Evolutionary conservation across 2,329 filamentous ascomycete genomes (phyloP).

Genomic region (Botryotinia calthae): DNA sequence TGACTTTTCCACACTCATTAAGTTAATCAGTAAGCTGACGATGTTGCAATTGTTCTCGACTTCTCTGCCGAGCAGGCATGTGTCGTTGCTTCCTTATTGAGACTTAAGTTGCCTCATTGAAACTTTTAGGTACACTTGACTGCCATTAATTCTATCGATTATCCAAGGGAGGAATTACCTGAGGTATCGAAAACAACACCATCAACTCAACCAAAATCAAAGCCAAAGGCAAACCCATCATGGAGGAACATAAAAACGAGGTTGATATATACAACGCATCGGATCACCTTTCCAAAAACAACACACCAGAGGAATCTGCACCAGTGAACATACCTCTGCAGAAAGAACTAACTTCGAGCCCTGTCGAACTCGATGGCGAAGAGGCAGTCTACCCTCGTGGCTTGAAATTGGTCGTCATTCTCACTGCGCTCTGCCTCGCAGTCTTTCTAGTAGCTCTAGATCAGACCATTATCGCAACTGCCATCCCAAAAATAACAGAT

Average conservation of each 20-base stretch:
- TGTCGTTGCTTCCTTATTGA: background rate
- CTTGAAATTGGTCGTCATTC: slow-evolving; percentile 32
- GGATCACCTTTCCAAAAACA: background rate
- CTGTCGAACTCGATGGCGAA: slow-evolving; percentile 11
- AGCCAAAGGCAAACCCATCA: background rate
- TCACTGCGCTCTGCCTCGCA: slow-evolving; percentile 33
- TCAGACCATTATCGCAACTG: slow-evolving; percentile 41
- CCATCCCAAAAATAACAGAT: slow-evolving; percentile 43
- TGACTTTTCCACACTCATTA: background rate
- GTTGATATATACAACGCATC: background rate
- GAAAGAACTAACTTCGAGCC: background rate
- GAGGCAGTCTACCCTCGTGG: slow-evolving; percentile 24
- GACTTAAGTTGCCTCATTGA: background rate
- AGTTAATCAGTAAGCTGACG: background rate
- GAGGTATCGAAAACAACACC: background rate
- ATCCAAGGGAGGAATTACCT: background rate
- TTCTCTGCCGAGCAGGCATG: background rate
- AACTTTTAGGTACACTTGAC: background rate
- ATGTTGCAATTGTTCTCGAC: background rate
- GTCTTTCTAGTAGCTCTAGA: slow-evolving; percentile 37
- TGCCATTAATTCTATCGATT: background rate
- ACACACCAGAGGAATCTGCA: background rate
- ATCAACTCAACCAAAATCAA: background rate
- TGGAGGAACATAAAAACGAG: background rate
- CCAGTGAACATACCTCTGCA: background rate